phyloP scores from a whole-genome alignment of 768 basidiomycete species.

The Podaxis sp. region DNA sequence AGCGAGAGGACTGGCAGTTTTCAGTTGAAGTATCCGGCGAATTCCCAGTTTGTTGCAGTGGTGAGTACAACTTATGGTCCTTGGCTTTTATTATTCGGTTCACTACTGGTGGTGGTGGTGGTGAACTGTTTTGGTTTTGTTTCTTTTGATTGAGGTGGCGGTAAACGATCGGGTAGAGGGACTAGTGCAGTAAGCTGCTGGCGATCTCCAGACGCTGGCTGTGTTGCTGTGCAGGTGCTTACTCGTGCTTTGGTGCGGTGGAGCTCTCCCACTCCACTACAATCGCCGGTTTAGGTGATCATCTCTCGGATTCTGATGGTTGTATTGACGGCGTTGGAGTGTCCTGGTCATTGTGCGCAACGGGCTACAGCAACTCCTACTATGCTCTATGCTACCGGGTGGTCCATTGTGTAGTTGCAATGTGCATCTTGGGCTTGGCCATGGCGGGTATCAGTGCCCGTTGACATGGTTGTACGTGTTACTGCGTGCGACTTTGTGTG shows the following conservation, averaged over 20 bases:
- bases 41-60: constrained; percentile 75
- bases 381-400: neutral
- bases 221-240: neutral
- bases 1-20: constrained; percentile 43
- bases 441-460: neutral
- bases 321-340: neutral
- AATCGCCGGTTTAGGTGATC: neutral
- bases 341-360: neutral
- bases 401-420: neutral
- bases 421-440: neutral
- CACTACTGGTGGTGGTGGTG: neutral
- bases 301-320: neutral
- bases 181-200: neutral
- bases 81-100: constrained; percentile 4
- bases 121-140: constrained; percentile 6
- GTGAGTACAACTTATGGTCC: constrained; percentile 42
- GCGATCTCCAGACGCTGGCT: neutral
- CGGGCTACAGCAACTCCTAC: neutral
- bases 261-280: neutral
- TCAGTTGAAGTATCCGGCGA: constrained; percentile 59
- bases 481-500: neutral
- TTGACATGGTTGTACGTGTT: neutral
- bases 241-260: neutral
- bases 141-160: neutral
- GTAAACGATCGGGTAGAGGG: neutral